Base-by-base conservation (phyloP, 805 yeast species). In the Hanseniaspora lindneri region DNA sequence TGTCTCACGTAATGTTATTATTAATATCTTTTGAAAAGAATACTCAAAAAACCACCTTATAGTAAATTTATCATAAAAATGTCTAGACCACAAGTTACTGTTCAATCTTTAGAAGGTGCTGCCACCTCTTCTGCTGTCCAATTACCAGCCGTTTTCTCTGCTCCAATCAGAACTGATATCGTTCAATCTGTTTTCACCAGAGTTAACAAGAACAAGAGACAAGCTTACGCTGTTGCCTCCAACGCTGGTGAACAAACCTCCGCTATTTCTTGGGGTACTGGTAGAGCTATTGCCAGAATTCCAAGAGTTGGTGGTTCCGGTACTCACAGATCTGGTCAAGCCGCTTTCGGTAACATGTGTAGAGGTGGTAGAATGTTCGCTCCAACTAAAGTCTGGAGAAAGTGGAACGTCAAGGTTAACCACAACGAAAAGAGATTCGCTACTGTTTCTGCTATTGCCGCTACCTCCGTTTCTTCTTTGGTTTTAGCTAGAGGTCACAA, bases 341-440 rank as follows among this genome's bases (percentile, higher is more conserved):
- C 87, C 74, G 98, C 98, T 71, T 92, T 92, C 81, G 98, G 98
- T 83, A 92, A 92, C 92, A 92, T 92, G 98, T 92, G 98, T 81
- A 89, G 98, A 76, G 96, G 96, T 74, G 98, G 98, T 79, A 95
- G 98, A 77, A 92, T 92, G 97, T 92, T 92, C 70, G 96, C 98
- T 74, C 98, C 98, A 73, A 92, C 98, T 75, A 92, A 92, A 82
- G 88, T 95, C 75, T 92, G 98, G 98, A 87, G 98, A 84, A 89
- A 81, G 78, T 92, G 98, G 98, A 94, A 92, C 87, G 94, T 92
- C 68, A 92, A 88, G 83, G 95, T 92, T 69, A 92, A 92, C 95
- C 96, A 87, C 75, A 89, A 89, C 86, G 95, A 92, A 79, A 89
- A 89, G 83, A 88, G 97, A 76, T 92, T 88, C 75, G 98, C 98